Base-by-base conservation (phyloP, 2,329 filamentous ascomycete genomes). In the Lachnellula occidentalis region DNA sequence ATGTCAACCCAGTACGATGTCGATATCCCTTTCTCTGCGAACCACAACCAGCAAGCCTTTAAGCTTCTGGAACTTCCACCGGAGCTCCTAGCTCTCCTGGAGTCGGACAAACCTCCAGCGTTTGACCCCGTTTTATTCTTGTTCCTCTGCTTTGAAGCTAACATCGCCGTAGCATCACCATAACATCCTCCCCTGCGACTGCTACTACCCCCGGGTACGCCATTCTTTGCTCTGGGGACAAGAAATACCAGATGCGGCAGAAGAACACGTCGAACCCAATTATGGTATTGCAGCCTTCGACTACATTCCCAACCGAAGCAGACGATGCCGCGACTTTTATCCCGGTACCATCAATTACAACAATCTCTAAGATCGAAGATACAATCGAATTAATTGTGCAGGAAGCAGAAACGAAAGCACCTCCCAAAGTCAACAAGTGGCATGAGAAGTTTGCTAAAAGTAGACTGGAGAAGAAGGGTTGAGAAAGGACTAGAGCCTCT, bases 211-310 rank as follows among this genome's bases (percentile, higher is more conserved):
- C 76, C 21, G 70, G 74, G n/a, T 73, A 74, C 12, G 81, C 81
- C 24, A 66, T 83, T 42, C 74, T 86, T 51, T 77, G 72, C 61
- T 75, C 76, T 1, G 75, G 74, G 3, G 68, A 72, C 51, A 78
- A 76, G 61, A 78, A 76, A 15, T 86, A 83, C 70, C 75, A 75
- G 5, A 74, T 86, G 46, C 80, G 79, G 31, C 83, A 86, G 64
- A 86, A 86, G 67, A 86, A 85, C 67, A 85, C 83, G 0, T 86
- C 83, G 45, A 86, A 86, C 65, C 78, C 79, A n/a, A 73, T 86
- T 46, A 78, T 85, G 62, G 67, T 86, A 3, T 71, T 86, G 34
- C 66, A 71, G 24, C 70, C 75, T 17, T 67, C 66, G 5, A 39
- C 42, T 0, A 64, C 63, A 1, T 27, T 45, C 2, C 58, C 63